Evolutionary conservation across 768 basidiomycete species (phyloP).

Genomic region (Podaxis pistillaris): DNA sequence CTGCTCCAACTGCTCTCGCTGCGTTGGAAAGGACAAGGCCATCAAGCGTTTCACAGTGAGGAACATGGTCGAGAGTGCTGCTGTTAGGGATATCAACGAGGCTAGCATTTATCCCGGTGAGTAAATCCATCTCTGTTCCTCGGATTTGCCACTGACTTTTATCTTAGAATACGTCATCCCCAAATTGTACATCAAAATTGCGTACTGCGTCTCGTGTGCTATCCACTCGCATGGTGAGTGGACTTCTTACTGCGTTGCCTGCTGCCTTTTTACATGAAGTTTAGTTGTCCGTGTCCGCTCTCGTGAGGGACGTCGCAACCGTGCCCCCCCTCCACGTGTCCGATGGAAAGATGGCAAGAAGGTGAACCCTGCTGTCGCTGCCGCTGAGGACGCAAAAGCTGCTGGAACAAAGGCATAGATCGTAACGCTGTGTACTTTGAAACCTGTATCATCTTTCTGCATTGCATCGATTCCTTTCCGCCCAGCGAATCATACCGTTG

Average conservation of each 20-base stretch:
- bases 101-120: conserved; percentile 89
- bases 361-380: conserved; percentile 93
- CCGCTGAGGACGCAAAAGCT: conserved; percentile 85
- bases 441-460: conserved; percentile 11
- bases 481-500: neutral
- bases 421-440: conserved; percentile 14
- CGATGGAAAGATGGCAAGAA: conserved; percentile 97
- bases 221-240: conserved; percentile 95
- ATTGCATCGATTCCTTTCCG: conserved; percentile 7
- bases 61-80: conserved; percentile 99
- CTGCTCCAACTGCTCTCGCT: conserved; percentile 99
- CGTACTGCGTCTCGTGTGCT: conserved; percentile 98
- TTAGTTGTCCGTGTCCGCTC: conserved; percentile 99
- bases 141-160: neutral
- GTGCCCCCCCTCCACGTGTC: conserved; percentile 92
- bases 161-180: conserved; percentile 88
- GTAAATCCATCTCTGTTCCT: conserved; percentile 25
- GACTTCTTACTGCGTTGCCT: conserved; percentile 6
- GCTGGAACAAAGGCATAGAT: conserved; percentile 52
- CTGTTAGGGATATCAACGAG: conserved; percentile 95
- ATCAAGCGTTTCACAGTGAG: conserved; percentile 99
- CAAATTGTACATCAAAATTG: conserved; percentile 98
- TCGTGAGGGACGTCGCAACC: conserved; percentile 93
- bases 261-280: neutral
- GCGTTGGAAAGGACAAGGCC: conserved; percentile 98